A percentile compares a stretch with the other conserved stretches of the same genome.
Evolutionary conservation across 257 asterid species (phyloP).

Genomic region (Paulownia fortunei): DNA sequence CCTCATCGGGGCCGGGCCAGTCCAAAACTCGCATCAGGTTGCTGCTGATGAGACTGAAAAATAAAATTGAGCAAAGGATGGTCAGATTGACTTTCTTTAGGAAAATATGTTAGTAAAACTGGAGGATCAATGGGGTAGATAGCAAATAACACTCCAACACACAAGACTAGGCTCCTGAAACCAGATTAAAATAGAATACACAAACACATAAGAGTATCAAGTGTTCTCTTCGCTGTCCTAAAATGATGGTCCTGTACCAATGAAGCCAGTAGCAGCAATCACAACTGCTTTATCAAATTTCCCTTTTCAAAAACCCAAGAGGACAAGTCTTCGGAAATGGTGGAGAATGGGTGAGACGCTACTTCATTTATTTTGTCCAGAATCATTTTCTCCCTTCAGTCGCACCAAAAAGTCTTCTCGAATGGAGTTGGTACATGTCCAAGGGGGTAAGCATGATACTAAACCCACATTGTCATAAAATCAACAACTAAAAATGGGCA

Average conservation of each 20-base stretch:
- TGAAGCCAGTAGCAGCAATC: background rate
- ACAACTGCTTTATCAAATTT: background rate
- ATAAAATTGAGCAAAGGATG: background rate
- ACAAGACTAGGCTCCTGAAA: constrained; percentile 1
- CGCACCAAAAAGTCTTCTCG: background rate
- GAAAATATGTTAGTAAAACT: background rate
- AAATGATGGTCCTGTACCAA: background rate
- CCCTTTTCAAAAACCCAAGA: background rate
- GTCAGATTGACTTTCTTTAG: background rate
- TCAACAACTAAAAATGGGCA: background rate
- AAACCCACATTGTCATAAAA: background rate
- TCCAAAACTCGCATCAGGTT: constrained; percentile 80
- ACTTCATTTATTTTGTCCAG: background rate
- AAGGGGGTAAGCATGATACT: background rate
- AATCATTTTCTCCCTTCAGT: background rate
- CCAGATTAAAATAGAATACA: background rate
- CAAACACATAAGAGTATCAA: background rate
- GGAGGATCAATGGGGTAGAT: background rate
- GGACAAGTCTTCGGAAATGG: background rate
- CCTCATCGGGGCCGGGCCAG: constrained; percentile 99
- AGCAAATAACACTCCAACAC: background rate
- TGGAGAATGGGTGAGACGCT: background rate
- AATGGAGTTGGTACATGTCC: background rate
- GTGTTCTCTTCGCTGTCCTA: background rate
- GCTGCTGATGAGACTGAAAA: constrained; percentile 77